Evolutionary conservation across 805 yeast species (phyloP).

Genomic region (Zygosaccharomyces siamensis): DNA sequence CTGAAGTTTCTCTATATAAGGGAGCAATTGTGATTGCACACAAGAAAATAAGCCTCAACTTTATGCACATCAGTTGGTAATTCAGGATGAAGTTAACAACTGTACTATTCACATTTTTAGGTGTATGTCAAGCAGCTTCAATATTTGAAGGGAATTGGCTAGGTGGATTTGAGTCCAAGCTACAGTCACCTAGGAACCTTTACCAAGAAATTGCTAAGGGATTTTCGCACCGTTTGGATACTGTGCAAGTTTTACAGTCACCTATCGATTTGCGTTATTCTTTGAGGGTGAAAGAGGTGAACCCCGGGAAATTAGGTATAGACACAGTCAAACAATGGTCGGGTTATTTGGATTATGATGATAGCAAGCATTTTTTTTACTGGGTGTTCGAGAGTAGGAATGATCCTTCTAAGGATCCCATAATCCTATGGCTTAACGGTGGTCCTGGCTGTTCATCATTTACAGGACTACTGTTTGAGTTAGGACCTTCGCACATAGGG

Average conservation of each 20-base stretch:
- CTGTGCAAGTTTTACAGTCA: slow-evolving; percentile 6
- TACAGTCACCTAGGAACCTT: slow-evolving; percentile 10
- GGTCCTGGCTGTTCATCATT: slow-evolving; percentile 95
- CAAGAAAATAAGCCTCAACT: neutral
- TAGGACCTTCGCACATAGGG: slow-evolving; percentile 80
- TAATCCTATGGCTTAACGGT: slow-evolving; percentile 85
- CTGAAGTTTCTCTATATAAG: neutral
- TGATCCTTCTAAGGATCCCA: slow-evolving; percentile 81
- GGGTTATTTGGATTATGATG: slow-evolving; percentile 75
- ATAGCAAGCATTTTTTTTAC: slow-evolving; percentile 82
- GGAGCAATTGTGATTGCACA: neutral
- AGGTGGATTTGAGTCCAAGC: neutral
- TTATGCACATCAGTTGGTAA: neutral
- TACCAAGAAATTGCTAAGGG: slow-evolving; percentile 6
- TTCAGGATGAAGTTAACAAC: neutral
- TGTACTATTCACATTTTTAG: neutral
- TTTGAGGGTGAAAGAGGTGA: slow-evolving; percentile 24
- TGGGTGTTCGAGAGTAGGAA: slow-evolving; percentile 92
- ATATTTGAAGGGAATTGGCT: neutral
- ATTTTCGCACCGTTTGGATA: neutral
- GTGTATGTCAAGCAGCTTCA: neutral
- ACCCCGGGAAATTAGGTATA: slow-evolving; percentile 49
- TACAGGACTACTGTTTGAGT: slow-evolving; percentile 85
- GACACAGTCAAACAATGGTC: slow-evolving; percentile 76
- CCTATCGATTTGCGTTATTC: slow-evolving; percentile 20